These are phyloP conservation scores for Auricularia sp. DNA, from an alignment of 768 basidiomycete species.

Conservation along the genomic window DNA sequence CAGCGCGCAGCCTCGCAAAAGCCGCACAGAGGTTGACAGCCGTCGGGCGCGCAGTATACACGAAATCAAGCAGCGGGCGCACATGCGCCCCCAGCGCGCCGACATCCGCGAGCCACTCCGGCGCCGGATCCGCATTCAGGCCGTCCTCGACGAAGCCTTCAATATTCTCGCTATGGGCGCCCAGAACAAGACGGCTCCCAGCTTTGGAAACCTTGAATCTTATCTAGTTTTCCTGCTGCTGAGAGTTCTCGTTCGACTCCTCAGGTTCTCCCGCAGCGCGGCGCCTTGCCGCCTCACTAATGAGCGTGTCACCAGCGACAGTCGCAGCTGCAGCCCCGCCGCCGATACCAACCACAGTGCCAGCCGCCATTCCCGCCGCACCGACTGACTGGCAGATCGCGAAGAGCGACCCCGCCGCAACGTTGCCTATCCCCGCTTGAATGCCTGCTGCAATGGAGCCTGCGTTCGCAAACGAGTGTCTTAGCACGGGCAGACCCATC, in stretches of 20 bases:
- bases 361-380: not conserved
- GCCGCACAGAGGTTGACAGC: slow-evolving; percentile 92
- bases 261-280: too few relatives aligned
- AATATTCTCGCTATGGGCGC: too few relatives aligned
- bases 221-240: too few relatives aligned
- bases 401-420: slow-evolving; percentile 15
- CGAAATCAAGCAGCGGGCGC: slow-evolving; percentile 50
- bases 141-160: slow-evolving; percentile 36
- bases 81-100: slow-evolving; percentile 46
- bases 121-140: slow-evolving; percentile 34
- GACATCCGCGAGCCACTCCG: slow-evolving; percentile 47
- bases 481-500: not conserved
- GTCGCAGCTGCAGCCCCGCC: too few relatives aligned
- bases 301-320: too few relatives aligned
- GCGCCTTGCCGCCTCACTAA: too few relatives aligned
- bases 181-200: too few relatives aligned
- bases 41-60: slow-evolving; percentile 86
- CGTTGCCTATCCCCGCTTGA: slow-evolving; percentile 17
- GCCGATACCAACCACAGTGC: not conserved
- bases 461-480: slow-evolving; percentile 1
- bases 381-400: slow-evolving; percentile 12
- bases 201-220: too few relatives aligned
- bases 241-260: too few relatives aligned
- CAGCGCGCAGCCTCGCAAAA: slow-evolving; percentile 54
- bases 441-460: slow-evolving; percentile 16